These are phyloP conservation scores for Dothideomycetes sp. DNA, from an alignment of 2,329 filamentous ascomycete genomes.

Conservation along the genomic window DNA sequence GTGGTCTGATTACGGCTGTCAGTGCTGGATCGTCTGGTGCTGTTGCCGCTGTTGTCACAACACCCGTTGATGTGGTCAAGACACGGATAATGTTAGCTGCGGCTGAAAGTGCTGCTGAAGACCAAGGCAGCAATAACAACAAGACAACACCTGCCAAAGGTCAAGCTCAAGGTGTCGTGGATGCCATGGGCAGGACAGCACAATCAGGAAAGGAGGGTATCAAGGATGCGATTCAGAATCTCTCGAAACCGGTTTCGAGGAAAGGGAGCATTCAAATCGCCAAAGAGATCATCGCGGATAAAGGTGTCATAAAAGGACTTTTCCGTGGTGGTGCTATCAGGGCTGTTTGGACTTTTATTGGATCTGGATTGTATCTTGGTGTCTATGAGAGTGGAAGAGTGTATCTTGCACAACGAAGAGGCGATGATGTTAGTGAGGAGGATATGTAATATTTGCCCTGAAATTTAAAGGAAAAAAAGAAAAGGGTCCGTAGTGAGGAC, in stretches of 20 bases:
- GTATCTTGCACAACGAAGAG: conserved; percentile 37
- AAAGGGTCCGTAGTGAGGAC: too few relatives aligned
- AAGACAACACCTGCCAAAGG: conserved; percentile 14
- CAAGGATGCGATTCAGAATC: conserved; percentile 26
- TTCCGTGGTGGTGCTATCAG: conserved; percentile 69
- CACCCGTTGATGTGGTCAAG: conserved; percentile 82
- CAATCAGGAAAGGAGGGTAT: conserved; percentile 23
- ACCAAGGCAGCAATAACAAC: conserved; percentile 12
- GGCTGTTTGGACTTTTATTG: conserved; percentile 70
- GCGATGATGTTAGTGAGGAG: conserved; percentile 31
- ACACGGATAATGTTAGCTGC: conserved; percentile 77
- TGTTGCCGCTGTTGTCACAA: conserved; percentile 71
- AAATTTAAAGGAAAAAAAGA: too few relatives aligned
- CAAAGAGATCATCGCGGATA: conserved; percentile 53
- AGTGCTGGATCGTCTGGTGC: conserved; percentile 68
- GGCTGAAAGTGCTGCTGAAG: conserved; percentile 28
- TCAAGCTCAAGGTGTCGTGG: conserved; percentile 22
- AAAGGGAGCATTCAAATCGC: conserved; percentile 49
- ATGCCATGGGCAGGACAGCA: conserved; percentile 34
- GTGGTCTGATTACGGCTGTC: conserved; percentile 59
- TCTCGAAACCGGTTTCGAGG: conserved; percentile 25
- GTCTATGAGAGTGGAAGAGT: conserved; percentile 72
- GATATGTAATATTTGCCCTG: conserved; percentile 17
- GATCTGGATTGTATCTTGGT: conserved; percentile 75
- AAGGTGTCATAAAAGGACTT: conserved; percentile 58